phyloP scores from a whole-genome alignment of 75 land plant species.

The Isoetes taiwanensis region DNA sequence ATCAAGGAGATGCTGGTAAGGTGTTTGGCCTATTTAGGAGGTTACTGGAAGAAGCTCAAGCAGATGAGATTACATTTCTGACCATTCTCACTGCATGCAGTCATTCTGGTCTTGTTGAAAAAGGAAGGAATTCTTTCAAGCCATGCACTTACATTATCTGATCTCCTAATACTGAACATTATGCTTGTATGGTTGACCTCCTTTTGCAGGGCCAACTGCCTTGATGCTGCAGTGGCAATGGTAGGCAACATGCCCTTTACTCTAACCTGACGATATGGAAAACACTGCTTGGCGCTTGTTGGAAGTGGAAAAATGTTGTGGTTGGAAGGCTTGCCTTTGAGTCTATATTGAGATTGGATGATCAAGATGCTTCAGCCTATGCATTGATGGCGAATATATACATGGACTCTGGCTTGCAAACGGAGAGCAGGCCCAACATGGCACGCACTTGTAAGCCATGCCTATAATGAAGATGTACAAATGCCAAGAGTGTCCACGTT shows the following conservation, averaged over 20 bases:
- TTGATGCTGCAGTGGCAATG: background rate
- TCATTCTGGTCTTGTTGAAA: background rate
- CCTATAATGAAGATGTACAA: too few species aligned
- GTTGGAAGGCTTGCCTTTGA: background rate
- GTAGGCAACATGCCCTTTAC: slow-evolving; percentile 1
- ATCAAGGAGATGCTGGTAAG: too few species aligned
- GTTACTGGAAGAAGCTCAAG: background rate
- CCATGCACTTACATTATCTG: background rate
- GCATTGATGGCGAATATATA: background rate
- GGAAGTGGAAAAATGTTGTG: background rate
- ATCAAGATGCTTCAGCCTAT: slow-evolving; percentile 1
- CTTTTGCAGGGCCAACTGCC: slow-evolving; percentile 5
- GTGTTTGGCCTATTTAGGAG: too few species aligned
- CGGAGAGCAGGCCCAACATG: too few species aligned
- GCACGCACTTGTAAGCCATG: too few species aligned
- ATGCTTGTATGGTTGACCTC: slow-evolving; percentile 12
- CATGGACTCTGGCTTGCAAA: background rate
- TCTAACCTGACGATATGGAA: background rate
- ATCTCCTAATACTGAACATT: slow-evolving; percentile 1
- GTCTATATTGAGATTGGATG: background rate
- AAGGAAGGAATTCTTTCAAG: background rate
- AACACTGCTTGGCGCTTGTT: slow-evolving; percentile 7
- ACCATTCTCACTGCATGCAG: slow-evolving; percentile 2
- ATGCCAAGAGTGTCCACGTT: too few species aligned
- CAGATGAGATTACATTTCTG: background rate